Evolutionary conservation across 225 moss, liverwort and hornwort genomes (phyloP), one percentile per base, ranked within the genome.

Genomic region (Takakia lepidozioides): DNA sequence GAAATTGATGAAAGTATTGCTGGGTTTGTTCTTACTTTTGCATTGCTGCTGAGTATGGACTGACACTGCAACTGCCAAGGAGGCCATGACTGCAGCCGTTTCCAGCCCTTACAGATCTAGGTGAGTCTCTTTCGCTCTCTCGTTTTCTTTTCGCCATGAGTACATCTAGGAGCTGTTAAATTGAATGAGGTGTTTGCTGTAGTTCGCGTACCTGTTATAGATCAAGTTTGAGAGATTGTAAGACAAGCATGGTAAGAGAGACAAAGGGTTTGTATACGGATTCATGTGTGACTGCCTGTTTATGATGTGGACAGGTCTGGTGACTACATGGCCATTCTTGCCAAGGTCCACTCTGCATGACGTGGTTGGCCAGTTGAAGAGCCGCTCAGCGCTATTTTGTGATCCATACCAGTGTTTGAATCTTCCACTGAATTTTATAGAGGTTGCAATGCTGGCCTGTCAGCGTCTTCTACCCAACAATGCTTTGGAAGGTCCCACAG

Each of bases 281-380:
- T 39, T 9, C 11, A 2, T 11, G 23, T 5, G 39, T 25, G 25
- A n/a, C 15, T 24, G 4, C 24, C 44, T 44, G 5, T 27, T 24
- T 19, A 7, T 38, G 48, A 17, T 41, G n/a, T 16, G 72, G 41
- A 14, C 73, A 92, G 92, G 67, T 85, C 92, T 58, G 82, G 74
- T 38, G 92, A 92, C 57, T 92, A 92, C 29, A 92, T 92, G 92
- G 83, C 85, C 19, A 67, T 63, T 45, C 61, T 92, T 30, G 87
- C 92, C 8, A 83, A 74, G 71, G 83, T 92, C 29, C 92, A 92
- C 52, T 88, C 85, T 41, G 67, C 61, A 25, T 83, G 85, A 51
- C 72, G 92, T 27, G 77, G 74, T 29, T 92, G 92, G 92, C 67
- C 48, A 48, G 63, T 66, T 25, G 18, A 66, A 26, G 66, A 63